phyloP scores from a whole-genome alignment of 2,329 filamentous ascomycete species.

The Fusarium sp. region DNA sequence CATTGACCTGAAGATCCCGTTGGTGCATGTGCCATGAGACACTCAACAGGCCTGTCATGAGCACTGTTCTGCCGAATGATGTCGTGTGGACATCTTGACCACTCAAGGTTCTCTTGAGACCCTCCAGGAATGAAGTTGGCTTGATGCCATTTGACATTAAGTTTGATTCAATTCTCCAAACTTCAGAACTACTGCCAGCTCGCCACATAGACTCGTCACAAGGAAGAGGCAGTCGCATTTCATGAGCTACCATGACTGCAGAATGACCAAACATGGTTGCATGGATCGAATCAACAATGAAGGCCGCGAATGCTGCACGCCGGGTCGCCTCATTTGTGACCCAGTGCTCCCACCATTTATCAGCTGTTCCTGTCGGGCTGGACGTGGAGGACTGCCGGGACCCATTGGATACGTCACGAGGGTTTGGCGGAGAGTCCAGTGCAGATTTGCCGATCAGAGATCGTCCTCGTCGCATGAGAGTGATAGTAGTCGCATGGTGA shows the following conservation, averaged over 20 bases:
- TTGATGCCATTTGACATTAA: constrained; percentile 83
- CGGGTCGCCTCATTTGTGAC: constrained; percentile 92
- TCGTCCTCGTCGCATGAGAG: constrained; percentile 91
- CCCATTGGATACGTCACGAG: constrained; percentile 65
- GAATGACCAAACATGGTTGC: constrained; percentile 98
- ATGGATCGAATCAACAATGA: constrained; percentile 94
- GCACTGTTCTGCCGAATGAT: constrained; percentile 87
- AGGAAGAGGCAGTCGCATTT: constrained; percentile 88
- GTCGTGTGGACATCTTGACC: constrained; percentile 89
- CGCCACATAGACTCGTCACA: constrained; percentile 95
- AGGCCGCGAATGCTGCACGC: constrained; percentile 90
- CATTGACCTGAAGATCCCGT: constrained; percentile 89
- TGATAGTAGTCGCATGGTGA: constrained; percentile 94
- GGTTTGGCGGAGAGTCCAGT: constrained; percentile 82
- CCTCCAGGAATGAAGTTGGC: constrained; percentile 87
- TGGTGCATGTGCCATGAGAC: constrained; percentile 99
- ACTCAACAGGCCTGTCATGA: constrained; percentile 93
- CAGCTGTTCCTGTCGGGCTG: constrained; percentile 71
- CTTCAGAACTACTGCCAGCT: constrained; percentile 86
- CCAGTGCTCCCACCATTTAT: constrained; percentile 97
- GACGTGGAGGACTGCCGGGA: constrained; percentile 70
- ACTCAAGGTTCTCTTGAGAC: constrained; percentile 86
- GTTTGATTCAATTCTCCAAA: constrained; percentile 82
- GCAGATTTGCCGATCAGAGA: constrained; percentile 88
- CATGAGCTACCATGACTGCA: constrained; percentile 95